phyloP scores from a whole-genome alignment of 495 filamentous ascomycete species.

The Penicillium maclennaniae region DNA sequence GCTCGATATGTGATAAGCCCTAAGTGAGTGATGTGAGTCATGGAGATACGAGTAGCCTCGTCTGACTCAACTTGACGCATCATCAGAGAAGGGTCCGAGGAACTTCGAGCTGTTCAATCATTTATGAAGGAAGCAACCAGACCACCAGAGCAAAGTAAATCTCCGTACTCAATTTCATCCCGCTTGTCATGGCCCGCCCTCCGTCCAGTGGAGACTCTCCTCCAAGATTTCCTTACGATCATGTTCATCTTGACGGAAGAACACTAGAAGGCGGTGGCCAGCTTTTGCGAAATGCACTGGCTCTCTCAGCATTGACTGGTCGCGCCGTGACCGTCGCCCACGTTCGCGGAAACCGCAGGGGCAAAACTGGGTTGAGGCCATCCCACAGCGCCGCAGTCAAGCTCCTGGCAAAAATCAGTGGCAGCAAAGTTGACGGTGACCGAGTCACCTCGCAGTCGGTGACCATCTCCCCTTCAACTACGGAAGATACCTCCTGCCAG shows the following conservation, averaged over 20 bases:
- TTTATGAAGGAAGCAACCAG: background rate
- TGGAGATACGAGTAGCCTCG: background rate
- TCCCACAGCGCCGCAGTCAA: constrained; percentile 69
- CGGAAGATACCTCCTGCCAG: background rate
- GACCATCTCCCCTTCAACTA: constrained; percentile 43
- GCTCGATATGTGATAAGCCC: background rate
- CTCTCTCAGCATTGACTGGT: constrained; percentile 62
- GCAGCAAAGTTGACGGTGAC: constrained; percentile 53
- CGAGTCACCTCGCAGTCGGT: constrained; percentile 51
- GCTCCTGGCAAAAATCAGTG: constrained; percentile 61
- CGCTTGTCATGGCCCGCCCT: background rate
- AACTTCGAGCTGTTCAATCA: background rate
- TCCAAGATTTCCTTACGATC: constrained; percentile 7
- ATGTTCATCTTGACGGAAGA: constrained; percentile 56
- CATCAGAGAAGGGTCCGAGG: background rate
- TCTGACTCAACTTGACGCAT: background rate
- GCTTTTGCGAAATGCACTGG: constrained; percentile 67
- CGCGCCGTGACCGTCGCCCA: constrained; percentile 62
- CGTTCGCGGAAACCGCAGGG: constrained; percentile 65
- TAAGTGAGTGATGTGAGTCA: background rate
- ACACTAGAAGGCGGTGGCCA: constrained; percentile 86
- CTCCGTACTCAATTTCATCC: background rate
- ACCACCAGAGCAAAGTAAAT: background rate
- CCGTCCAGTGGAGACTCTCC: background rate
- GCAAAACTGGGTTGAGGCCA: constrained; percentile 61